Evolutionary conservation across 495 filamentous ascomycete genomes (phyloP), one percentile per base, ranked within the genome.

Genomic region (Letharia columbiana): DNA sequence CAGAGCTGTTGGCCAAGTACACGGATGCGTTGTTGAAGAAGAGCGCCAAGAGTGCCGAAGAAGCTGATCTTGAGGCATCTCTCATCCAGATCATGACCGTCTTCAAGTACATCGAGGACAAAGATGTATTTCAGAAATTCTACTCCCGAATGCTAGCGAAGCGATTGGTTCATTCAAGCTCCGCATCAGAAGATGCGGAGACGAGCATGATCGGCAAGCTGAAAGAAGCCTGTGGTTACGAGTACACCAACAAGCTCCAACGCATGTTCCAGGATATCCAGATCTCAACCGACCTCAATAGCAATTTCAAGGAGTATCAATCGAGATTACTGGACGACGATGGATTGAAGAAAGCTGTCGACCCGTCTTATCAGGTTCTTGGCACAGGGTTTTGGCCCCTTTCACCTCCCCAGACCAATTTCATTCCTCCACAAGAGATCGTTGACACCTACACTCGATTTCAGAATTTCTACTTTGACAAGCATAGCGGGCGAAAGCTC

Each of bases 261-360:
- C 92, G 95, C 71, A 99, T 99, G 94, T 98, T 98, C 84, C 92
- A 97, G 74, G 94, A 99, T 71, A 98, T 99, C 78, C 94, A 97
- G 74, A 94, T 96, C 61, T 97, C 92, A 70, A 95, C 96, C 75
- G 95, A 98, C 77, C 86, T 99, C 62, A 98, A 99, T 76, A 81
- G 82, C 45, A 84, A 83, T 45, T 98, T 93, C 82, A 87, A 88
- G 73, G 86, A 87, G 42, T 90, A 82, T 79, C 79, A 84, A 47
- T 78, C 83, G 23, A 83, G 83, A 67, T 79, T 82, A 11, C 75
- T 89, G 4, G 84, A 89, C 42, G 84, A 84, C 39, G 80, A 84
- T 20, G 85, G 87, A 59, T 77, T 78, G 39, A 85, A 82, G 73
- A 82, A 80, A 66, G 73, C 79, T 58, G 77, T 86, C n/a, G 92